phyloP scores from a whole-genome alignment of 1,284 basidiomycete species.

The Leucoagaricus sp. region DNA sequence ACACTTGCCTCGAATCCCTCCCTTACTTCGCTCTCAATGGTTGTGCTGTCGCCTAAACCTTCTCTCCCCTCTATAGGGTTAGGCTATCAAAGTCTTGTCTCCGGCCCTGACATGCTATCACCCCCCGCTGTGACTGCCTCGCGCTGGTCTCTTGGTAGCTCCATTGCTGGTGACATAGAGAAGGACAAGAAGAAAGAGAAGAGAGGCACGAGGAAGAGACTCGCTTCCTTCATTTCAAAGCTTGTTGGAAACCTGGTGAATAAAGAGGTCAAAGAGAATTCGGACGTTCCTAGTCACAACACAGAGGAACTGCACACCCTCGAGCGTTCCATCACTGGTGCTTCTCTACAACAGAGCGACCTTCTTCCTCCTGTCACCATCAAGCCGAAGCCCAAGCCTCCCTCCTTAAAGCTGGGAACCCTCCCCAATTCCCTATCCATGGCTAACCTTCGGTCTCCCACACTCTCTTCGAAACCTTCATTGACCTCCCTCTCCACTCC shows the following conservation, averaged over 20 bases:
- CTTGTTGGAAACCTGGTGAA: not conserved
- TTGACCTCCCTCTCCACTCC: not conserved
- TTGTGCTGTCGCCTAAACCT: not conserved
- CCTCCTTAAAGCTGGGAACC: conserved; percentile 4
- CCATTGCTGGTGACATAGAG: conserved; percentile 6
- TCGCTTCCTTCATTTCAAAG: conserved; percentile 11
- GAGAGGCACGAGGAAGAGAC: conserved; percentile 4
- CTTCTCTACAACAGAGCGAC: not conserved
- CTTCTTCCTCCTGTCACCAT: not conserved
- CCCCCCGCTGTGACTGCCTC: conserved; percentile 12
- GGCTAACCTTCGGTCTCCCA: conserved; percentile 5
- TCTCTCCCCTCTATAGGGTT: conserved; percentile 5
- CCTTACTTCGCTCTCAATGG: not conserved
- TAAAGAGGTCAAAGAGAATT: conserved; percentile 1
- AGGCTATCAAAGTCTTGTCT: conserved; percentile 4
- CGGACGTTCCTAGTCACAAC: not conserved
- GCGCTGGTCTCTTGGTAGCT: conserved; percentile 11
- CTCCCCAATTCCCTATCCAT: not conserved
- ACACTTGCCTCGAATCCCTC: conserved; percentile 8
- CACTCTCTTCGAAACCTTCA: conserved; percentile 7
- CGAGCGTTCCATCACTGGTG: not conserved
- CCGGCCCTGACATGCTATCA: not conserved
- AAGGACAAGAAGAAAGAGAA: conserved; percentile 11
- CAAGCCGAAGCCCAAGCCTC: conserved; percentile 8
- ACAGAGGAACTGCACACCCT: not conserved